Evolutionary conservation across 2,329 filamentous ascomycete genomes (phyloP), one percentile per base, ranked within the genome.

Genomic region (Xylariaceae sp.): DNA sequence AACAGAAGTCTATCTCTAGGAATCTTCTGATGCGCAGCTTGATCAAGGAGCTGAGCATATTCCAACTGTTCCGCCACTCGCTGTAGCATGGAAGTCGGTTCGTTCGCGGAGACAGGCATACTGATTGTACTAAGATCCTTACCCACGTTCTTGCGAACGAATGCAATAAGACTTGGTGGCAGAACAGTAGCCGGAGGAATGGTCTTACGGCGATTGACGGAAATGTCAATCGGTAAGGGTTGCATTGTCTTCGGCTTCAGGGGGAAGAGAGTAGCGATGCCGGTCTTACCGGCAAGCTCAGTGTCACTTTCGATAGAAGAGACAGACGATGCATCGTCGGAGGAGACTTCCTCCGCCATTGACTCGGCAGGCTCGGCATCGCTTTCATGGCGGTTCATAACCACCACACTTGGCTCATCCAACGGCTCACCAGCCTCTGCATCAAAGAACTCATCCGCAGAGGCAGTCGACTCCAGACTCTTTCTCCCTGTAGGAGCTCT

Each of bases 21-120:
- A 6, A 83, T 80, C 23, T 80, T 81, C 47, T 86, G 81, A 60
- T 84, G 80, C 2, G 85, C 83, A 1, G 92, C 91, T 55, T 84
- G 80, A 67, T 96, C 89, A 18, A 99, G 82, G 0, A 99, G 81
- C 37, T 89, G 82, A 0, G 90, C 89, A 73, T 99, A 97, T 73
- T 99, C 94, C 52, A 97, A 75, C 69, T 93, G 89, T 74, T 99
- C 94, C 0, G 93, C 89, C 3, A 92, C 82, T 61, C 93, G 88
- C 73, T 99, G 94, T 4, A 97, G 80, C 9, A 96, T 77, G 0
- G 93, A 97, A 1, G 87, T 84, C 0, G 94, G 94, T 72, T 99
- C 94, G 73, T 99, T 99, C 23, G 93, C 88, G 3, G 93, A 96
- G 0, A 97, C 94, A 0, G 94, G 94, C 93, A 97, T 97, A 52